Conservation (phyloP, 2,329 filamentous ascomycete genomes). For the Monosporascus sp. region DNA sequence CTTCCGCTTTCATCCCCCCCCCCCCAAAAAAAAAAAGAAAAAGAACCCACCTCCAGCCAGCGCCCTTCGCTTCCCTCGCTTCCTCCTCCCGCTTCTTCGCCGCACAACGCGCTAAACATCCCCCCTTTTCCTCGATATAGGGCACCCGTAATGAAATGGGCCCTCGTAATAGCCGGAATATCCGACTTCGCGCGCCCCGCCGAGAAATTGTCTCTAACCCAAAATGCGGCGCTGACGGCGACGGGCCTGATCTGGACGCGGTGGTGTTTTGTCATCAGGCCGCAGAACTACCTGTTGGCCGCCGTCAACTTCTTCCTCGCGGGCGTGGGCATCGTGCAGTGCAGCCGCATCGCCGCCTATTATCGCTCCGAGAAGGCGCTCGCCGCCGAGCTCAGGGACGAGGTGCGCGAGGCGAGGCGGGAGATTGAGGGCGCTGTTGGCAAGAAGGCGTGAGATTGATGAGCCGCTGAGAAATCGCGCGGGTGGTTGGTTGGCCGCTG, state of each 20-base stretch:
- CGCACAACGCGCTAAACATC: too few relatives aligned
- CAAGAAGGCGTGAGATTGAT: slow-evolving; percentile 1
- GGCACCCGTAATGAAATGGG: slow-evolving; percentile 98
- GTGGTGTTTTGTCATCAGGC: slow-evolving; percentile 97
- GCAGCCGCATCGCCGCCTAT: slow-evolving; percentile 68
- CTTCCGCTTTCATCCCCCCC: too few relatives aligned
- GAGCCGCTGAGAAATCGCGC: neutral
- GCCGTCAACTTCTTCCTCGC: slow-evolving; percentile 98
- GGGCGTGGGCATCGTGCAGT: slow-evolving; percentile 78
- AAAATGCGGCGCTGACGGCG: slow-evolving; percentile 84
- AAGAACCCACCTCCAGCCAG: too few relatives aligned
- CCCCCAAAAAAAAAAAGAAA: too few relatives aligned
- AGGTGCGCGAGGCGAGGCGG: slow-evolving; percentile 38
- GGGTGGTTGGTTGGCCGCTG: too few relatives aligned
- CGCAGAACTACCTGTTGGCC: slow-evolving; percentile 88
- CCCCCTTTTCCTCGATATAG: slow-evolving; percentile 36
- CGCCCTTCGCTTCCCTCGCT: neutral
- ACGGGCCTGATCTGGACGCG: slow-evolving; percentile 97
- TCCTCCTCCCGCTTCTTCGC: neutral
- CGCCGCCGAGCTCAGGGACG: slow-evolving; percentile 24
- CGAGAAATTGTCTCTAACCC: slow-evolving; percentile 86
- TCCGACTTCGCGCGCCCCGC: slow-evolving; percentile 88
- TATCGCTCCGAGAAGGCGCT: slow-evolving; percentile 55
- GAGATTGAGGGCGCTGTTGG: slow-evolving; percentile 7
- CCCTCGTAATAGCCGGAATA: slow-evolving; percentile 84